Evolutionary conservation across 805 yeast species (phyloP), one percentile per base, ranked within the genome.

Genomic region (Cyberlindnera japonica): DNA sequence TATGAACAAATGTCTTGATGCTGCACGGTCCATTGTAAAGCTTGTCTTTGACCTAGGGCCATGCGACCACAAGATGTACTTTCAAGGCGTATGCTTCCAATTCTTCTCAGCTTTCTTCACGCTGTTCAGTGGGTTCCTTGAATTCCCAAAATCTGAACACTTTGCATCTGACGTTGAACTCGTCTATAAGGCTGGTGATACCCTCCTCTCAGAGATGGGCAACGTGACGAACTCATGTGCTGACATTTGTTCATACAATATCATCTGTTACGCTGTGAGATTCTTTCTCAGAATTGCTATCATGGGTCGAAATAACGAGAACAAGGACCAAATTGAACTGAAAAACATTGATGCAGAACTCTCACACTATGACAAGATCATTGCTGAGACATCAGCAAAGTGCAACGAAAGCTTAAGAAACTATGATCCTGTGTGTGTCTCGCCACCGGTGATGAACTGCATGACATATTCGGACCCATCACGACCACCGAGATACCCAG

Each of bases 21-120:
- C 55, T 9, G 54, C 61, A 3, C 45, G 59, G 32, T n/a, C 28
- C 1, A 44, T 50, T 7, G 29, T 56, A 22, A 18, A 17, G 4
- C 23, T 55, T 5, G 38, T 45, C 11, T 10, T 19, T 4, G 19
- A 29, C 8, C 19, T 50, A 15, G 38, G 44, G 5, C 34, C 33
- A 3, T 26, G 18, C 9, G 14, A 29, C 5, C 44, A 33, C 12
- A 38, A 44, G 14, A 18, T 47, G 5, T 47, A 45, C 23, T 45
- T 45, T 19, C 48, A 49, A 25, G 36, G 41, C 27, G 41, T 44
- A 1, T 25, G 44, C 0, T 53, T 48, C 39, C 51, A 43, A 11
- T 56, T 50, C 36, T 49, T 45, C 23, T 48, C 57, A 13, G 49
- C 59, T 2, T 56, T 53, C 43, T 54, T 50, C 38, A 41, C 57